Percentiles rank a stretch among this genome's conserved stretches.
Conservation (phyloP, 164 flowering plant species). For the Vitis labrusca region DNA sequence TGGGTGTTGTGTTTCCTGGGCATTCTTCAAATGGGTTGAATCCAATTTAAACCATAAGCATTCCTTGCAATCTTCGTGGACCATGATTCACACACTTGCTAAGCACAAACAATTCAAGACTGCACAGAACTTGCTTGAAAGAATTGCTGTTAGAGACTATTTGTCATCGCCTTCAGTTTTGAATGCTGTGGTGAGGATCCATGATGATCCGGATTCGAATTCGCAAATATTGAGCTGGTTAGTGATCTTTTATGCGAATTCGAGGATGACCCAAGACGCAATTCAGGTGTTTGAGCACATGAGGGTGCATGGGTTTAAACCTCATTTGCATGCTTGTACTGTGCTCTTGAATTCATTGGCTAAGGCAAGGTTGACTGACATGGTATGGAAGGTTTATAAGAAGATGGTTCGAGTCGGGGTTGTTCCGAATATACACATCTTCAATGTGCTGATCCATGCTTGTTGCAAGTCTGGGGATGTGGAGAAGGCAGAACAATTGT, state of each 20-base stretch:
- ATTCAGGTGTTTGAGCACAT: slow-evolving; percentile 79
- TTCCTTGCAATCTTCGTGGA: slow-evolving; percentile 65
- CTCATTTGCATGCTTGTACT: slow-evolving; percentile 82
- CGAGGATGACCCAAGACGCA: slow-evolving; percentile 69
- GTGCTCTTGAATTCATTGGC: slow-evolving; percentile 67
- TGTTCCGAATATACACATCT: slow-evolving; percentile 64
- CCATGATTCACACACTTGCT: slow-evolving; percentile 69
- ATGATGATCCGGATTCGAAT: slow-evolving; percentile 48
- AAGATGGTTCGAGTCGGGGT: slow-evolving; percentile 66
- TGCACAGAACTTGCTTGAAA: slow-evolving; percentile 66
- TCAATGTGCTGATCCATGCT: slow-evolving; percentile 88
- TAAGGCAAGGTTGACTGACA: slow-evolving; percentile 60
- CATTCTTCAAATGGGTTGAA: slow-evolving; percentile 68
- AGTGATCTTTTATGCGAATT: slow-evolving; percentile 61
- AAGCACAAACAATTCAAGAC: slow-evolving; percentile 46
- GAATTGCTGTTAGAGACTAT: slow-evolving; percentile 55
- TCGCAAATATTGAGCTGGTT: slow-evolving; percentile 87
- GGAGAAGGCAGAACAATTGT: slow-evolving; percentile 61
- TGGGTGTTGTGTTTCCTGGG: slow-evolving; percentile 40
- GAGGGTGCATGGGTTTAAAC: slow-evolving; percentile 45
- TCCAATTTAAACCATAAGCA: slow-evolving; percentile 58
- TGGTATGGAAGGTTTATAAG: slow-evolving; percentile 67
- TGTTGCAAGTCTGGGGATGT: slow-evolving; percentile 75
- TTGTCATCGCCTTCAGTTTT: slow-evolving; percentile 70
- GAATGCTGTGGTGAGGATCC: slow-evolving; percentile 41